phyloP scores from a whole-genome alignment of 345 rosid species.

The Pugionium dolabratum region DNA sequence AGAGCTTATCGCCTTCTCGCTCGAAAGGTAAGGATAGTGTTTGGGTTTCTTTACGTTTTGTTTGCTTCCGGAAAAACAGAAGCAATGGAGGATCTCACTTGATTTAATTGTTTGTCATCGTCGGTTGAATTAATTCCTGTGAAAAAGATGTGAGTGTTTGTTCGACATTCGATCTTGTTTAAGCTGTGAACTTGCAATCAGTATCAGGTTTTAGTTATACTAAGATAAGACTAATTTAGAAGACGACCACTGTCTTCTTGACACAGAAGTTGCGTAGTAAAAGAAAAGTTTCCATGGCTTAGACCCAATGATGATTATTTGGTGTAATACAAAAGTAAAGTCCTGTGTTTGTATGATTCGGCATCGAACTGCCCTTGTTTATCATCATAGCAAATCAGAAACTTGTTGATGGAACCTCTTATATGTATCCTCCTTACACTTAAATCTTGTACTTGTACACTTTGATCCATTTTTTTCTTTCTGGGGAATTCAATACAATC shows the following conservation, averaged over 20 bases:
- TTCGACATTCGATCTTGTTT: not conserved
- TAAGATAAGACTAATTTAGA: not conserved
- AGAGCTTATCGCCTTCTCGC: conserved; percentile 87
- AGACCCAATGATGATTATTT: not conserved
- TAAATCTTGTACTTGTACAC: too few species aligned
- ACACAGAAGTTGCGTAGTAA: too few species aligned
- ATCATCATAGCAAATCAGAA: not conserved
- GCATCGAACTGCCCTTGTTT: not conserved
- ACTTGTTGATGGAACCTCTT: not conserved
- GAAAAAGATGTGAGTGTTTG: not conserved
- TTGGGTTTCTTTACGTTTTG: not conserved
- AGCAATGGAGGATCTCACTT: not conserved
- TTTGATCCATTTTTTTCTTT: not conserved
- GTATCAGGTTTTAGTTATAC: too few species aligned
- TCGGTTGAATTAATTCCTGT: not conserved
- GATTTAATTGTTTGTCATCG: not conserved
- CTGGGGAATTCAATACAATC: not conserved
- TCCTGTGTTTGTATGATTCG: too few species aligned
- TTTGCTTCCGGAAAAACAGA: not conserved
- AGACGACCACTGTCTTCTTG: not conserved
- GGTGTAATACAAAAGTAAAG: not conserved
- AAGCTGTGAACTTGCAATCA: conserved; percentile 8
- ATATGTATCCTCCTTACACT: not conserved
- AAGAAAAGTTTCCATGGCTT: not conserved
- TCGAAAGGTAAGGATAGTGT: conserved; percentile 57